Evolutionary conservation across 2,329 filamentous ascomycete species (phyloP).

Genomic region (Aureobasidium vineae): DNA sequence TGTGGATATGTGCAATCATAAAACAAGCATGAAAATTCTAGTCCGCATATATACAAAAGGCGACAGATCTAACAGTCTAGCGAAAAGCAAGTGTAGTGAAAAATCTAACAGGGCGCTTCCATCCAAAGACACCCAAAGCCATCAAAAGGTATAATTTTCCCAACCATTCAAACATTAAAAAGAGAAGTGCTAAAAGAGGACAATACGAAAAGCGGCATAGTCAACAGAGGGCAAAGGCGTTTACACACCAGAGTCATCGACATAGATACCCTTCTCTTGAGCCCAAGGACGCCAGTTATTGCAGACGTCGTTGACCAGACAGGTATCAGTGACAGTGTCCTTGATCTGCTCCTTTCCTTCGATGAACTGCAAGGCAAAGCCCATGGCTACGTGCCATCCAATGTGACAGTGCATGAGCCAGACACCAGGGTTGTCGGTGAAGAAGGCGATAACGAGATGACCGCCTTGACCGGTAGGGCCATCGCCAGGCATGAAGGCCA

Average conservation of each 20-base stretch:
- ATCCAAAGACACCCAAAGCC: not conserved
- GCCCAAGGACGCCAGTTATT: constrained; percentile 32
- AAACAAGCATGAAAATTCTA: too few relatives aligned
- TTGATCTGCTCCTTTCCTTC: constrained; percentile 29
- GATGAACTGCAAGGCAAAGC: constrained; percentile 36
- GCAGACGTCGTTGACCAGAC: constrained; percentile 32
- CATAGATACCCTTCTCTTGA: constrained; percentile 24
- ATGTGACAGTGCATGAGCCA: constrained; percentile 38
- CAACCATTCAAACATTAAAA: not conserved
- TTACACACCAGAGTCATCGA: constrained; percentile 32
- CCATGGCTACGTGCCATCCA: constrained; percentile 37
- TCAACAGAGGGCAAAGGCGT: not conserved
- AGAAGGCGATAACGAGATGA: constrained; percentile 38
- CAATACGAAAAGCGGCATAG: not conserved
- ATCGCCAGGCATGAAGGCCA: constrained; percentile 36
- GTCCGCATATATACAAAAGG: not conserved
- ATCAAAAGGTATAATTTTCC: not conserved
- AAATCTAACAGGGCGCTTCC: not conserved
- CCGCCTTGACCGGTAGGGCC: constrained; percentile 30
- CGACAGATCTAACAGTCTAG: not conserved
- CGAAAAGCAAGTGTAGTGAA: not conserved
- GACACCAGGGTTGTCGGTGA: constrained; percentile 38
- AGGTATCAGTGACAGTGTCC: constrained; percentile 27
- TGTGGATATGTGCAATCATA: too few relatives aligned
- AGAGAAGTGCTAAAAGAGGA: not conserved